These are phyloP conservation scores for Talaromyces albobiverticillius DNA, from an alignment of 2,329 filamentous ascomycete genomes.

Conservation along the genomic window DNA sequence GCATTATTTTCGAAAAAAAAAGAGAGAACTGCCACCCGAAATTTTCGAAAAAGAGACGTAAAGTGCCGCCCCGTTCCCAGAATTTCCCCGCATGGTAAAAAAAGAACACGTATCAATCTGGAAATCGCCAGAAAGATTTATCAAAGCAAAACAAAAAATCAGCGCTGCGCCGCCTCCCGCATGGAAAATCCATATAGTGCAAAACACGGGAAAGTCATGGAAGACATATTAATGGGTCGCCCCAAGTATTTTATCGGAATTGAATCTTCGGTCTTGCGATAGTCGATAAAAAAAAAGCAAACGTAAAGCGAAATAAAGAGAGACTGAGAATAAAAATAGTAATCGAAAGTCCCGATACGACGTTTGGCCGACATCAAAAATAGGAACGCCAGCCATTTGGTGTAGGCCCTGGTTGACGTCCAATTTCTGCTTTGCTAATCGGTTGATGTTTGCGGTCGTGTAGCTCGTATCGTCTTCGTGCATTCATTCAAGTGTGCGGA, in stretches of 20 bases:
- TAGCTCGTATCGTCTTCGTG: conserved; percentile 31
- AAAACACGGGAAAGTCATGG: conserved; percentile 13
- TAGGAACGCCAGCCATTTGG: background rate
- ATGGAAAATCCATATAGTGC: conserved; percentile 1
- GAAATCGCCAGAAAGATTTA: background rate
- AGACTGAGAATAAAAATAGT: background rate
- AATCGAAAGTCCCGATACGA: background rate
- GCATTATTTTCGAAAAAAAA: conserved; percentile 11
- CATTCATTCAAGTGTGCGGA: conserved; percentile 23
- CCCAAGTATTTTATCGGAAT: conserved; percentile 32
- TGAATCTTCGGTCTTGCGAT: conserved; percentile 15
- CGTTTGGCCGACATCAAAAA: background rate
- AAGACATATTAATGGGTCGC: conserved; percentile 32
- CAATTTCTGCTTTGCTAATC: conserved; percentile 8
- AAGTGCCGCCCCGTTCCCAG: conserved; percentile 9
- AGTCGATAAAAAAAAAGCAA: conserved; percentile 8
- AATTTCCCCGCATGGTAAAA: background rate
- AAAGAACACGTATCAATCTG: background rate
- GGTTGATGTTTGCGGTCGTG: conserved; percentile 27
- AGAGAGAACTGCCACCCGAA: conserved; percentile 16
- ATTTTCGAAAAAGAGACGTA: conserved; percentile 6
- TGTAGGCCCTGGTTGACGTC: background rate
- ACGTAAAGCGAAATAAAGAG: conserved; percentile 9
- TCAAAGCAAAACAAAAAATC: conserved; percentile 1
- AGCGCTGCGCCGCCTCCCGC: conserved; percentile 4